phyloP scores from a whole-genome alignment of 768 basidiomycete genomes.

The Dentipellis fragilis region DNA sequence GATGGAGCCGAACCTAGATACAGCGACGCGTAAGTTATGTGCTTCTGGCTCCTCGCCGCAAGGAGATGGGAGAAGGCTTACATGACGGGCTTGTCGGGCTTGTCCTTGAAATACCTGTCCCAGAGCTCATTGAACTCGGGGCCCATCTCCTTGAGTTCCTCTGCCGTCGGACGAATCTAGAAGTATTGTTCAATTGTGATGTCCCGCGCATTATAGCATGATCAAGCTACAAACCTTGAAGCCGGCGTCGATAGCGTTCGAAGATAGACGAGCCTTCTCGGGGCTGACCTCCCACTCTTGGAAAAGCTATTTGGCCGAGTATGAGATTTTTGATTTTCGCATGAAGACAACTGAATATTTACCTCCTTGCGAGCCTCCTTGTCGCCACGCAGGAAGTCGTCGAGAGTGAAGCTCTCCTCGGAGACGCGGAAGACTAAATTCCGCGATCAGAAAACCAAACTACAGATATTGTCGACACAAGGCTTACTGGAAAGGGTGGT shows the following conservation, averaged over 20 bases:
- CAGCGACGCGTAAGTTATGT: too few relatives aligned
- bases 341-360: not conserved
- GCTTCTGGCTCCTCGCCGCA: slow-evolving; percentile 3
- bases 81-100: slow-evolving; percentile 74
- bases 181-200: not conserved
- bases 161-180: slow-evolving; percentile 59
- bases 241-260: slow-evolving; percentile 66
- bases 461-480: not conserved
- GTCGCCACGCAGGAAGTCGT: slow-evolving; percentile 64
- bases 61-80: slow-evolving; percentile 13
- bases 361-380: slow-evolving; percentile 48
- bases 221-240: slow-evolving; percentile 39
- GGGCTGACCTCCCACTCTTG: slow-evolving; percentile 57
- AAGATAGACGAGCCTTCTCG: slow-evolving; percentile 57
- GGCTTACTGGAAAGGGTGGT: slow-evolving; percentile 52
- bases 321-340: not conserved
- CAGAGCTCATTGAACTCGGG: slow-evolving; percentile 63
- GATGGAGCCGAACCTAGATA: slow-evolving; percentile 48
- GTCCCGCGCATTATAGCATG: not conserved
- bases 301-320: slow-evolving; percentile 30
- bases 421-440: slow-evolving; percentile 54
- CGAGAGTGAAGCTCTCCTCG: slow-evolving; percentile 50
- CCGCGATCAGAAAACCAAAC: slow-evolving; percentile 2
- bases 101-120: slow-evolving; percentile 68
- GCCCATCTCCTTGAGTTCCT: slow-evolving; percentile 70